Base-by-base conservation (phyloP, 768 basidiomycete genomes). In the Suillus cothurnatus region DNA sequence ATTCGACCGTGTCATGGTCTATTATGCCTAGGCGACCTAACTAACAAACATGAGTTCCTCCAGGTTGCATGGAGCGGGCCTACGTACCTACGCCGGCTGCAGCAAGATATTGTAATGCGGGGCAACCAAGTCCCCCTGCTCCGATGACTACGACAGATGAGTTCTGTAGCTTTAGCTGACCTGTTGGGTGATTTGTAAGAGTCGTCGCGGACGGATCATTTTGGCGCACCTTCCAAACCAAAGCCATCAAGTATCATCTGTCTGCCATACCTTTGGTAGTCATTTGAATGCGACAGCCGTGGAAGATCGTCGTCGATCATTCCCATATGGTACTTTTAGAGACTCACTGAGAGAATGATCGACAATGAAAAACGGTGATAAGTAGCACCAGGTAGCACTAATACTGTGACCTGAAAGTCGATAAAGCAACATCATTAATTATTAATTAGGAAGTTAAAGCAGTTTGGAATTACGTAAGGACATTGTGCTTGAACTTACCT, bases 61-160 rank as follows among this genome's bases (percentile, higher is more conserved):
- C 38, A 26, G 19, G 23, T 43, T 56, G 50, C 31, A 49, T 23
- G 21, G 19, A 52, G 21, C 15, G 45, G 64, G 39, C 52, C 34
- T 52, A 72, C 90, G 68, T 71, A 93, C 97, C 97, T 65, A 99
- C 84, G 31, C 97, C 97, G 17, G 94, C 92, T 8, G 94, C 93
- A 5, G 88, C 94, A 14, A 99, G 86, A 76, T 99, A 97, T 73
- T 97, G 94, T 55, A 99, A 81, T 47, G 93, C 94, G 56, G 97
- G 95, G 75, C 97, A 99, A 14, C 97, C 97, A 15, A 99, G 83
- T 11, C 97, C 97, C 0, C 97, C 97, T 19, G 96, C 97, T 32
- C 97, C 97, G 4, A 98, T 86, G 4, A 99, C 94, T 19, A 88
- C 88, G 2, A 96, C 88, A 3, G 89, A 88, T 0, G 95, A 86